phyloP scores from a whole-genome alignment of 2,329 filamentous ascomycete genomes.

The Polychaeton citri region DNA sequence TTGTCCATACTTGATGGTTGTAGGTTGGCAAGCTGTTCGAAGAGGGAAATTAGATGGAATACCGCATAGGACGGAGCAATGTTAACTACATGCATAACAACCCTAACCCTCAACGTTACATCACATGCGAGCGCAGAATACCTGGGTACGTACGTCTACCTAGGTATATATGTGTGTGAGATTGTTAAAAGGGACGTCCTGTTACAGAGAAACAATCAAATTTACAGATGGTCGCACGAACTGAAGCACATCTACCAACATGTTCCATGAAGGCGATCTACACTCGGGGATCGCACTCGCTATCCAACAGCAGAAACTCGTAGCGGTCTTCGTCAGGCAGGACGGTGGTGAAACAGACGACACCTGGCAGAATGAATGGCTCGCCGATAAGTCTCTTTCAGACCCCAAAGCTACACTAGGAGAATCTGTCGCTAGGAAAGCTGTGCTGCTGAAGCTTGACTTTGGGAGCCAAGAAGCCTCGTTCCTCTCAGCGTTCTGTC shows the following conservation, averaged over 20 bases:
- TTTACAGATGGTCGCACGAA: too few relatives aligned
- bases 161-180: too few relatives aligned
- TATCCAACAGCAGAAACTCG: constrained; percentile 60
- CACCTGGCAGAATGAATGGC: constrained; percentile 23
- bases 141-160: too few relatives aligned
- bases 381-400: constrained; percentile 4
- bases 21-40: too few relatives aligned
- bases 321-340: constrained; percentile 66
- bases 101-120: background rate
- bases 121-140: too few relatives aligned
- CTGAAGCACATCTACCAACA: too few relatives aligned
- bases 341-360: constrained; percentile 57
- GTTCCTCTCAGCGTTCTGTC: constrained; percentile 71
- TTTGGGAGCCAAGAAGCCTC: constrained; percentile 68
- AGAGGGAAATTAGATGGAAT: too few relatives aligned
- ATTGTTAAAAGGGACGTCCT: too few relatives aligned
- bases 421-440: constrained; percentile 43
- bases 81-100: too few relatives aligned
- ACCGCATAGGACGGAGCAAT: too few relatives aligned
- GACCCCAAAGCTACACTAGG: constrained; percentile 4
- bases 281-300: constrained; percentile 70
- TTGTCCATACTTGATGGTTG: too few relatives aligned
- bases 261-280: constrained; percentile 73
- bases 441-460: constrained; percentile 56
- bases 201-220: too few relatives aligned